A percentile compares a stretch with the other conserved stretches of the same genome.
These are phyloP conservation scores for Apiospora saccharicola DNA, from an alignment of 2,329 filamentous ascomycete species.

Conservation along the genomic window DNA sequence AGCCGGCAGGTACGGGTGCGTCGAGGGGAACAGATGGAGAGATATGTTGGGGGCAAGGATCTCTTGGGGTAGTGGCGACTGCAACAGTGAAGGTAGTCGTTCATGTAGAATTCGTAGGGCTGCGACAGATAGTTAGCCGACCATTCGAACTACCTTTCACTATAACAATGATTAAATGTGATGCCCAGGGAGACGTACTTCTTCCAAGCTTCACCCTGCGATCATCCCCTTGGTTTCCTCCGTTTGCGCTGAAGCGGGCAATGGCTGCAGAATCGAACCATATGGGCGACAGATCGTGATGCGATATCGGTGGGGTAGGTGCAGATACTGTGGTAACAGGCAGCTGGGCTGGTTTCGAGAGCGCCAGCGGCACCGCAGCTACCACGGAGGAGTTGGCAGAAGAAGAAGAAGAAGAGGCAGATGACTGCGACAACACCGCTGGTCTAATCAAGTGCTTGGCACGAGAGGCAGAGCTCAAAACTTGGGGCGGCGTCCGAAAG, in stretches of 20 bases:
- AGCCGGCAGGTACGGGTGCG: constrained; percentile 88
- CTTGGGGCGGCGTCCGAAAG: constrained; percentile 41
- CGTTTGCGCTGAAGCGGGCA: constrained; percentile 37
- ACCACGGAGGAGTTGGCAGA: constrained; percentile 26
- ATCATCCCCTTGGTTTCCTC: constrained; percentile 56
- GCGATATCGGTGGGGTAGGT: constrained; percentile 29
- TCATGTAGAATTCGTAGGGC: constrained; percentile 71
- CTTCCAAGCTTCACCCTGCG: constrained; percentile 69
- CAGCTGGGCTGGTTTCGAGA: constrained; percentile 28
- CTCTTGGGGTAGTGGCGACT: constrained; percentile 73
- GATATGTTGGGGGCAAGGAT: constrained; percentile 79
- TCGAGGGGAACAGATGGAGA: constrained; percentile 75
- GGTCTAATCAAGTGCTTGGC: constrained; percentile 29
- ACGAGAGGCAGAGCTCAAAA: constrained; percentile 35
- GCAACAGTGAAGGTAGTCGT: constrained; percentile 70
- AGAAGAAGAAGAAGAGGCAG: not conserved
- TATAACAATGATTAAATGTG: not conserved
- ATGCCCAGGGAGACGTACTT: constrained; percentile 53
- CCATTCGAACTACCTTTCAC: not conserved
- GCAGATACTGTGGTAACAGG: constrained; percentile 27
- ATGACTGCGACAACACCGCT: not conserved
- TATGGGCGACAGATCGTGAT: constrained; percentile 45
- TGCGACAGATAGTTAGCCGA: constrained; percentile 38
- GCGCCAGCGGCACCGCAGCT: constrained; percentile 25
- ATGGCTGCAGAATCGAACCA: constrained; percentile 54